Conservation (phyloP, 2,329 filamentous ascomycete species). For the Pezicula carpinea region DNA sequence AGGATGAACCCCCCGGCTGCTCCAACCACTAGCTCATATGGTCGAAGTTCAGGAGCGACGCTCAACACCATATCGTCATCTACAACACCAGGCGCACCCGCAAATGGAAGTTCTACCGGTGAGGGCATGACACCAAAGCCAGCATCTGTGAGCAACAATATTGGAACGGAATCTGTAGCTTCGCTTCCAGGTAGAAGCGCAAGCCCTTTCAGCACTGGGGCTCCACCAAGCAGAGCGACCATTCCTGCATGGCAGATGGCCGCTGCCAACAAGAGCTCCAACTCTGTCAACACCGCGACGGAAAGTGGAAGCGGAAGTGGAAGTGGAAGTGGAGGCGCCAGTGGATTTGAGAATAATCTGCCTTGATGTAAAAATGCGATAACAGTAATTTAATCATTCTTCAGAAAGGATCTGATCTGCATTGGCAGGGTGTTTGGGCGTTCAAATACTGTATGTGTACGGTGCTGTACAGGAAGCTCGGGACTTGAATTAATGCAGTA, state of each 20-base stretch:
- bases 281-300: conserved; percentile 13
- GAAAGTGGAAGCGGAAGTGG: conserved; percentile 14
- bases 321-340: conserved; percentile 12
- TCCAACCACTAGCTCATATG: conserved; percentile 21
- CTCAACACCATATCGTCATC: conserved; percentile 5
- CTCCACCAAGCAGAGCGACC: conserved; percentile 53
- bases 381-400: neutral
- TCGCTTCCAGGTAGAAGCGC: conserved; percentile 33
- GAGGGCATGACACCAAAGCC: conserved; percentile 23
- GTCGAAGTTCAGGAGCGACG: conserved; percentile 15
- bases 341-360: conserved; percentile 9
- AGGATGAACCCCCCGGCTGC: conserved; percentile 42
- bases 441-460: neutral
- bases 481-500: neutral
- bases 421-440: conserved; percentile 1
- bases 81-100: conserved; percentile 3
- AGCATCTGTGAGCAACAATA: conserved; percentile 28
- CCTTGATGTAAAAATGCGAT: neutral
- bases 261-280: conserved; percentile 48
- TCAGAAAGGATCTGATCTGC: neutral
- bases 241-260: conserved; percentile 81
- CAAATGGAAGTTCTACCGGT: conserved; percentile 13
- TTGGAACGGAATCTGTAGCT: conserved; percentile 25
- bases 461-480: no score
- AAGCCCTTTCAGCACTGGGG: conserved; percentile 46